A percentile compares a stretch with the other conserved stretches of the same genome.
phyloP scores from a whole-genome alignment of 441 rosid genomes.

The Kokia cookei region DNA sequence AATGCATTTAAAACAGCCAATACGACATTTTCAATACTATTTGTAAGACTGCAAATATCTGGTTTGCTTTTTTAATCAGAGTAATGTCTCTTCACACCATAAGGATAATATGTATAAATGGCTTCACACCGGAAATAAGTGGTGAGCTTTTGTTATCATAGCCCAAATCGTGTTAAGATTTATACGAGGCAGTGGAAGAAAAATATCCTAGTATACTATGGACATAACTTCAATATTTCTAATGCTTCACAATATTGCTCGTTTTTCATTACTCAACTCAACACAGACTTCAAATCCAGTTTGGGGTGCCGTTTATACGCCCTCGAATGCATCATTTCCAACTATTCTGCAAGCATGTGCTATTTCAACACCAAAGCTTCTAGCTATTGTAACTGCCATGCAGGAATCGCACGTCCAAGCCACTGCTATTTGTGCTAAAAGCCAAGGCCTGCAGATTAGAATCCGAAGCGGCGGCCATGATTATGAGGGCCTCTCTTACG shows the following conservation, averaged over 20 bases:
- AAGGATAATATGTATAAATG: too few relatives aligned
- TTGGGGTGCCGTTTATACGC: neutral
- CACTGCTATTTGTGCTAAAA: neutral
- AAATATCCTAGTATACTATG: neutral
- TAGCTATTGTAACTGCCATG: neutral
- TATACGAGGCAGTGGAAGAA: neutral
- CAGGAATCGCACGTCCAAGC: conserved; percentile 7
- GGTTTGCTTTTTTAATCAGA: too few relatives aligned
- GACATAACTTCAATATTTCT: neutral
- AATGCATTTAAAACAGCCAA: too few relatives aligned
- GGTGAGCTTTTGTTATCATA: too few relatives aligned
- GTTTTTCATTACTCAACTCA: neutral
- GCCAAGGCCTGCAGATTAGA: neutral
- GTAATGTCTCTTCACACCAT: too few relatives aligned
- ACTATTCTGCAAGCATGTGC: neutral
- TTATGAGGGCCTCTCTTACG: neutral
- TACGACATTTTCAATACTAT: too few relatives aligned
- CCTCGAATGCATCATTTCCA: neutral
- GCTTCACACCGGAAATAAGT: too few relatives aligned
- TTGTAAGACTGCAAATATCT: too few relatives aligned
- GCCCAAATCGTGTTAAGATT: too few relatives aligned
- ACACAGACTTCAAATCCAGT: neutral
- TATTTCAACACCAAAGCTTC: neutral
- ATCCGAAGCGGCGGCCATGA: conserved; percentile 2
- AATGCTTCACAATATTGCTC: neutral